Base-by-base conservation (phyloP, 2,329 filamentous ascomycete species). In the Botrytis pseudocinerea region DNA sequence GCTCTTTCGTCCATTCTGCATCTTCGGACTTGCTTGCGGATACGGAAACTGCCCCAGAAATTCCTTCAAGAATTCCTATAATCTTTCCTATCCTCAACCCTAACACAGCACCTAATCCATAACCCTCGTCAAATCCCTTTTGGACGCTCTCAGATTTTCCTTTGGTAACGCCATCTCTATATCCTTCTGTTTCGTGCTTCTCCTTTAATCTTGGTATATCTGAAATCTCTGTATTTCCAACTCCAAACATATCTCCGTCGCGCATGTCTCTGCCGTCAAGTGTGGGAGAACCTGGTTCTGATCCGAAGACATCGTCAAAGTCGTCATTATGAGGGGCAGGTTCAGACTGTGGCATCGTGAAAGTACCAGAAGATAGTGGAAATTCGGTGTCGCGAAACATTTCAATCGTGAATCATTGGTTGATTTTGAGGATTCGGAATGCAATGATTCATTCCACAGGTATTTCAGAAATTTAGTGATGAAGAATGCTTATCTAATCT, bases 101-200 rank as follows among this genome's bases (percentile, higher is more conserved):
- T 44, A 98, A 84, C 69, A 91, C 90, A 0, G 94, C 95, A 20
- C 96, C 96, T 0, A 98, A 85, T 22, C 90, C 86, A 81, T 94
- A 98, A 0, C 95, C 95, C 76, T 95, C 93, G 81, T 99, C 96
- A 80, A 99, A 98, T 0, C 95, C 95, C 22, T 86, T 86, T 82
- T 99, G 96, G 40, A 98, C 89, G 78, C 90, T 92, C 65, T 86
- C 83, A 40, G 88, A 88, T 81, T 98, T 98, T 46, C 92, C 92
- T 4, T 85, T 85, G 0, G 91, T 87, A 70, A 98, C 88, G 62
- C 95, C 96, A 79, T 98, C 95, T 74, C 95, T 91, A 83, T 98
- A 98, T 32, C 96, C 96, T 57, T 93, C 91, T 12, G 93, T 98
- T 71, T 79, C 77, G 63, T 82, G 80, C 66, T 80, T 81, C 65